Evolutionary conservation across 75 land plant species (phyloP), one percentile per base, ranked within the genome.

Genomic region (Ceratopteris richardii): DNA sequence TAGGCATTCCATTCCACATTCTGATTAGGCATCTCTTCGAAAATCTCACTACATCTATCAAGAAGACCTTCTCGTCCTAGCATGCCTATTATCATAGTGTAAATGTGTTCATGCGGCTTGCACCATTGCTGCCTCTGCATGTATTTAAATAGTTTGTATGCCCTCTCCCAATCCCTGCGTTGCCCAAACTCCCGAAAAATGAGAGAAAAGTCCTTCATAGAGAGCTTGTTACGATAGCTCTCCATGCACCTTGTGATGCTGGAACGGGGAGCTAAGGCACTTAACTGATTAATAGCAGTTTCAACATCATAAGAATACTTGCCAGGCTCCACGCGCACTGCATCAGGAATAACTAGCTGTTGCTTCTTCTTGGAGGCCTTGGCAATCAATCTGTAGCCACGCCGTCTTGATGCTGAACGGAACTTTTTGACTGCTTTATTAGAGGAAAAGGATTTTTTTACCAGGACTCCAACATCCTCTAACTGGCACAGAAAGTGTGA

Each of bases 91-190:
- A 95, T 54, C 29, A 90, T 75, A 14, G 97, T 80, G 65, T 87
- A 90, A 16, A 90, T 87, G 59, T 84, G 88, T 64, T 95, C 92
- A 63, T 83, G 82, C 11, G 99, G 99, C 60, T 82, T 87, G 67
- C 97, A 90, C 99, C 99, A 95, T 19, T 75, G 63, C 58, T 95
- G 96, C 1, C 96, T 51, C 74, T 90, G 97, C 88, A 95, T 90
- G 67, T 90, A 95, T 71, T 87, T 90, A 61, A 95, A 95, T 22
- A 95, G 75, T 9, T 89, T 66, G 11, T 90, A 68, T 30, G 96
- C 75, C 21, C 97, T 71, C 66, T 95, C 93, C 97, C 99, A 95
- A 46, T 90, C 99, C 31, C 93, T 80, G 25, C 92, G 83, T 24
- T 57, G 69, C 0, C 89, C 92, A 66, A 95, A 87, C 57, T 95